Conservation (phyloP, 345 rosid genomes). For the Salix arbutifolia region DNA sequence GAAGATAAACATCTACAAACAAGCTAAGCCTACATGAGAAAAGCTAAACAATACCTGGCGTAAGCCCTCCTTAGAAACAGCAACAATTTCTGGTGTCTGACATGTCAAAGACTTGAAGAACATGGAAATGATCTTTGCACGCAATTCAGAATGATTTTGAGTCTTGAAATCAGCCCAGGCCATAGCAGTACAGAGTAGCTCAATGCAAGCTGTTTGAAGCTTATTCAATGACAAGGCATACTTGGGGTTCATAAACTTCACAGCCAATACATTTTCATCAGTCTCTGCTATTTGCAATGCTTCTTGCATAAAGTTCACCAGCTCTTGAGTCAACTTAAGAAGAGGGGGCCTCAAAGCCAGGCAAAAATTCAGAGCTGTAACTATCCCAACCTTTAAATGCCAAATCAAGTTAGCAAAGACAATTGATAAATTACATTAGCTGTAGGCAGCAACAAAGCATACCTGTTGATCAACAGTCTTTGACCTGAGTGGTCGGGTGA, state of each 20-base stretch:
- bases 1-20: background rate
- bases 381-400: constrained; percentile 78
- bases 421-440: background rate
- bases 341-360: constrained; percentile 97
- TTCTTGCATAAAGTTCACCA: constrained; percentile 97
- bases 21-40: background rate
- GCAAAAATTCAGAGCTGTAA: constrained; percentile 93
- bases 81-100: constrained; percentile 92
- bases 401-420: constrained; percentile 27
- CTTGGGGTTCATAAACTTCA: constrained; percentile 86
- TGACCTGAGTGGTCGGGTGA: constrained; percentile 76
- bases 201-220: constrained; percentile 94
- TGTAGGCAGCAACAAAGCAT: background rate
- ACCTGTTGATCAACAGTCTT: constrained; percentile 99
- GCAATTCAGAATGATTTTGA: constrained; percentile 73
- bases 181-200: constrained; percentile 95
- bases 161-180: constrained; percentile 96
- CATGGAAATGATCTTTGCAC: constrained; percentile 93
- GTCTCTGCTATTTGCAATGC: constrained; percentile 97
- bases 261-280: constrained; percentile 87
- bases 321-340: constrained; percentile 86
- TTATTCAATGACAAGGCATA: constrained; percentile 74
- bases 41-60: constrained; percentile 71
- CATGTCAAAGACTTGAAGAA: constrained; percentile 96
- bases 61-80: constrained; percentile 96